These are phyloP conservation scores for Nannizziopsis barbatae DNA, from an alignment of 2,329 filamentous ascomycete genomes.

Conservation along the genomic window DNA sequence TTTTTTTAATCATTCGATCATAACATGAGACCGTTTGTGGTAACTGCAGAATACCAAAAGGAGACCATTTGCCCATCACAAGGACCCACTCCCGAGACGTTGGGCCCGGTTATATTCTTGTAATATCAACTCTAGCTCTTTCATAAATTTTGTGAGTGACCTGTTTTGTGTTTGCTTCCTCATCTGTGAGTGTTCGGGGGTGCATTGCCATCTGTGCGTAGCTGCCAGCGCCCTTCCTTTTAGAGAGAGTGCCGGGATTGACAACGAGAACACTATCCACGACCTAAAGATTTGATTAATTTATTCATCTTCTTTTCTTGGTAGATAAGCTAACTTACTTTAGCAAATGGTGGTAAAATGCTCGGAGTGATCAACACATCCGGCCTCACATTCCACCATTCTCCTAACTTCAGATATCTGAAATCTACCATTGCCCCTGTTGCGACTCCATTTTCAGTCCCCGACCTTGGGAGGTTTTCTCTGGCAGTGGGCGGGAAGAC, in stretches of 20 bases:
- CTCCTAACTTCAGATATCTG: conserved; percentile 74
- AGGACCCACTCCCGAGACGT: not conserved
- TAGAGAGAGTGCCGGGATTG: conserved; percentile 81
- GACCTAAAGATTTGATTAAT: conserved; percentile 46
- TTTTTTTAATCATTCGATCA: too few species aligned
- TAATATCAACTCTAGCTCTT: conserved; percentile 74
- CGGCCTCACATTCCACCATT: conserved; percentile 76
- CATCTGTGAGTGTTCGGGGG: conserved; percentile 49
- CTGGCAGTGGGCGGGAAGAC: conserved; percentile 71
- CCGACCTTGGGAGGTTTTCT: conserved; percentile 53
- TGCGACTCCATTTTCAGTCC: conserved; percentile 47
- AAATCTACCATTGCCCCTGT: conserved; percentile 72
- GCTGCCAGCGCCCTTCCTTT: conserved; percentile 71
- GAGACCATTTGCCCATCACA: too few species aligned
- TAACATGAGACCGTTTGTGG: too few species aligned
- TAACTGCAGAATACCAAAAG: too few species aligned
- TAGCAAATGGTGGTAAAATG: conserved; percentile 72
- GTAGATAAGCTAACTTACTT: conserved; percentile 43
- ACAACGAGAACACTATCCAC: conserved; percentile 81
- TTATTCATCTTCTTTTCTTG: not conserved
- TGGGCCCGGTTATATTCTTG: conserved; percentile 49
- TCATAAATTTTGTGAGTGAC: conserved; percentile 68
- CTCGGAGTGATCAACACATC: conserved; percentile 79
- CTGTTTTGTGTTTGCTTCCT: conserved; percentile 47
- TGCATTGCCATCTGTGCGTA: conserved; percentile 70